Evolutionary conservation across 2,329 filamentous ascomycete genomes (phyloP), one percentile per base, ranked within the genome.

Genomic region (Alternaria solani): DNA sequence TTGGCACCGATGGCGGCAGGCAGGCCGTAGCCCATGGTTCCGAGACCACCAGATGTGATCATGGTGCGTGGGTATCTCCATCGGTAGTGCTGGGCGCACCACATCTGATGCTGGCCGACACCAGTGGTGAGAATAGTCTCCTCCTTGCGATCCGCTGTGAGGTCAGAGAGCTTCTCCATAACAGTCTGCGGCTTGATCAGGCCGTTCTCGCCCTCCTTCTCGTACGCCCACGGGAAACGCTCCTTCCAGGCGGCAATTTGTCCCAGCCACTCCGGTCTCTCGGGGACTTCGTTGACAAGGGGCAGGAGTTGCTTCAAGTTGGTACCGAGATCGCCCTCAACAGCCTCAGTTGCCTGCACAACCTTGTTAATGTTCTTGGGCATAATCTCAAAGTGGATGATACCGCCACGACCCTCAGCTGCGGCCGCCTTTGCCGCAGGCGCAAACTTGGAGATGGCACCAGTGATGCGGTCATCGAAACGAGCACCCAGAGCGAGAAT

Each of bases 311-410:
- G 81, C 52, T 84, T 84, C 34, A 98, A 83, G 79, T 96, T 98
- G 18, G 89, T 82, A 3, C 89, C 89, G 30, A 97, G 92, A 75
- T 98, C 94, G 60, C 95, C 95, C 81, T 97, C 94, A 18, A 98
- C 90, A 46, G 95, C 94, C 82, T 97, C 93, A 42, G 92, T 97
- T 7, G 94, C 94, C 81, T 98, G 93, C 14, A 99, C 91, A 42
- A 98, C 94, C 87, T 98, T 99, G 88, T 98, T 98, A 83, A 98
- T 98, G 84, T 99, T 98, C 89, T 99, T 99, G 72, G 95, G 94
- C 90, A 98, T 91, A 73, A 99, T 94, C 78, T 98, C 94, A 74
- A 98, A 98, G 81, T 99, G 94, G 16, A 98, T 87, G 72, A 99
- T 98, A 74, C 95, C 95, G 72, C 95, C 95, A 64, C 93, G 91